Evolutionary conservation across 768 basidiomycete genomes (phyloP), one percentile per base, ranked within the genome.

Genomic region (Lactarius pseudohatsudake): DNA sequence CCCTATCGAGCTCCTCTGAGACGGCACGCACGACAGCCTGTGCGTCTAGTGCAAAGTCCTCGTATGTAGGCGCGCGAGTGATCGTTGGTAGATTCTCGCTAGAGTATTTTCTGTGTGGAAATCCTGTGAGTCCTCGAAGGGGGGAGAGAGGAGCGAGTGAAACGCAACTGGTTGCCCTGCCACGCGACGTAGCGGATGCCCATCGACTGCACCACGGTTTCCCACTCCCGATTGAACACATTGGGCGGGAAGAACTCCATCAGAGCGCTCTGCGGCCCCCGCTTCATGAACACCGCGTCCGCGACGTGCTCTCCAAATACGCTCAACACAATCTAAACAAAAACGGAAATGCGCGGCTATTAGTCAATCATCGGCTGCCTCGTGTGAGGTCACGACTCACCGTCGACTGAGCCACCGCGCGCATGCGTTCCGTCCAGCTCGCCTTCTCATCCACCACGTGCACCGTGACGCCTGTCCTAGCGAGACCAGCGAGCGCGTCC

Each of bases 401-500:
- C 53, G 70, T 64, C 30, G 70, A 71, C 43, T 63, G 64, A 32
- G 60, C 56, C 26, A 71, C 20, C 41, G 70, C 70, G 10, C 26
- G 47, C 70, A 69, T 69, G 22, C 70, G 68, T 47, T 54, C 61
- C 59, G 43, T 28, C 70, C 70, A 71, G 18, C 54, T 62, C 50
- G 65, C 61, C 5, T 36, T 36, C 34, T 69, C 68, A 7, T 69
- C 59, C 28, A 71, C 18, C 6, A 71, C 47, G 53, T 62, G 41
- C 6, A 71, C 64, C 20, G 16, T 61, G 16, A 66, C 47, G 16
- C 70, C 68, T 2, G 56, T 6, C 54, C 26, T 53, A 65, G 78
- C 80, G 74, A 94, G 77, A 64, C 78, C 78, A 55, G 75, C 72
- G 71, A 94, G 76, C 41, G 82, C 85, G n/a, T 75, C 75, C 5